Evolutionary conservation across 768 basidiomycete genomes (phyloP).

Genomic region (Agrocybe chaxingu): DNA sequence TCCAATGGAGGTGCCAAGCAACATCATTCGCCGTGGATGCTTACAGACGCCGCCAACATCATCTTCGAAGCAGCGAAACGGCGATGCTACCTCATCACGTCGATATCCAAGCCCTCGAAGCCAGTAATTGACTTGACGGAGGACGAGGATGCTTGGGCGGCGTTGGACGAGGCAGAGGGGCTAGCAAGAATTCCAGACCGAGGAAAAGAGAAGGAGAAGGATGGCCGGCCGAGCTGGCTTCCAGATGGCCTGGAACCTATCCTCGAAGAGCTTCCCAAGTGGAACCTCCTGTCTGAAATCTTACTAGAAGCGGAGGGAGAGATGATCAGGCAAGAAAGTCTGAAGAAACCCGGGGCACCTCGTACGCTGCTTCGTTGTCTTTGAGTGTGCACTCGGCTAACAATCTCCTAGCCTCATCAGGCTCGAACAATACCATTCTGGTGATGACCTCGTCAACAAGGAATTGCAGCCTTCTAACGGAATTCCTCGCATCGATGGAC

Average conservation of each 20-base stretch:
- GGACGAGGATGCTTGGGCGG: conserved; percentile 77
- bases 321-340: conserved; percentile 57
- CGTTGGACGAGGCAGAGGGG: conserved; percentile 60
- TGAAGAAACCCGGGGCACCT: conserved; percentile 21
- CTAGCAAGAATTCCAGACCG: conserved; percentile 6
- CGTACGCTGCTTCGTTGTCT: conserved; percentile 14
- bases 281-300: conserved; percentile 81
- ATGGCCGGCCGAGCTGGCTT: conserved; percentile 53
- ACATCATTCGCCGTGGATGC: conserved; percentile 84
- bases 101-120: conserved; percentile 18
- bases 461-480: conserved; percentile 69
- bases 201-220: conserved; percentile 17
- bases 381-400: not conserved
- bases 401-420: conserved; percentile 33
- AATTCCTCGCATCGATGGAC: conserved; percentile 74
- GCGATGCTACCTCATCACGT: conserved; percentile 66
- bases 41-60: conserved; percentile 86
- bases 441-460: conserved; percentile 85
- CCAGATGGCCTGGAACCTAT: conserved; percentile 80
- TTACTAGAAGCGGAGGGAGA: conserved; percentile 90
- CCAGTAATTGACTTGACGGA: conserved; percentile 42
- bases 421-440: conserved; percentile 68
- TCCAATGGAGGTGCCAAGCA: conserved; percentile 52
- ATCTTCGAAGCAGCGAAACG: conserved; percentile 80
- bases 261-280: conserved; percentile 94